These are phyloP conservation scores for Lepiota brunneoincarnata DNA, from an alignment of 768 basidiomycete species.

Conservation along the genomic window DNA sequence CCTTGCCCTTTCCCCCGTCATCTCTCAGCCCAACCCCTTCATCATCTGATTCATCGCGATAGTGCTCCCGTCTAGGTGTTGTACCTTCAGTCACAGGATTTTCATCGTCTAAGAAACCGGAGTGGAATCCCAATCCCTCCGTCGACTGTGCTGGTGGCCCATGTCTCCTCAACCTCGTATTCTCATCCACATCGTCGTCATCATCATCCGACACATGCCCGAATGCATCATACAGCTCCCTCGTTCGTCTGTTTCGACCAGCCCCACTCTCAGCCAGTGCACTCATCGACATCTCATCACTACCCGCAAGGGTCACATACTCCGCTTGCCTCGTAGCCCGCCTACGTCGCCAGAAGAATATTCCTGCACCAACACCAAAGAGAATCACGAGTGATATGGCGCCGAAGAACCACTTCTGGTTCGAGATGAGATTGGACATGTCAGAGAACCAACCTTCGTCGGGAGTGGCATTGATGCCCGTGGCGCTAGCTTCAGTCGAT, in stretches of 20 bases:
- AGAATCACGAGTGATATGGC: constrained; percentile 77
- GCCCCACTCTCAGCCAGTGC: constrained; percentile 43
- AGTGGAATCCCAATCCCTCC: constrained; percentile 59
- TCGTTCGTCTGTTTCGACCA: constrained; percentile 52
- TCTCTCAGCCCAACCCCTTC: background rate
- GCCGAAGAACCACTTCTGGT: constrained; percentile 87
- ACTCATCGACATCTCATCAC: constrained; percentile 78
- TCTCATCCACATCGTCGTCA: constrained; percentile 74
- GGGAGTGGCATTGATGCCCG: constrained; percentile 50
- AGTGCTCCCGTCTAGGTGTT: constrained; percentile 25
- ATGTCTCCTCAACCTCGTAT: constrained; percentile 53
- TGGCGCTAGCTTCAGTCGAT: constrained; percentile 23
- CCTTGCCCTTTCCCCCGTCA: background rate
- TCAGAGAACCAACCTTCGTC: constrained; percentile 87
- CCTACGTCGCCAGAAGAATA: constrained; percentile 81
- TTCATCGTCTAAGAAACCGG: constrained; percentile 83
- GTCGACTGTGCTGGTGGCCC: constrained; percentile 23
- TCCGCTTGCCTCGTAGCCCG: constrained; percentile 37
- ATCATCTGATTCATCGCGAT: constrained; percentile 41
- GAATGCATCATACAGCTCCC: constrained; percentile 96
- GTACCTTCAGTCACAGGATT: constrained; percentile 38
- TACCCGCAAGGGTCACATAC: constrained; percentile 59
- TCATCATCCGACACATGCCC: constrained; percentile 86
- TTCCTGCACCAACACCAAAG: constrained; percentile 63
- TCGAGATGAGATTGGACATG: constrained; percentile 68